These are phyloP conservation scores for Prunus campanulata DNA, from an alignment of 306 rosid species.

Conservation along the genomic window DNA sequence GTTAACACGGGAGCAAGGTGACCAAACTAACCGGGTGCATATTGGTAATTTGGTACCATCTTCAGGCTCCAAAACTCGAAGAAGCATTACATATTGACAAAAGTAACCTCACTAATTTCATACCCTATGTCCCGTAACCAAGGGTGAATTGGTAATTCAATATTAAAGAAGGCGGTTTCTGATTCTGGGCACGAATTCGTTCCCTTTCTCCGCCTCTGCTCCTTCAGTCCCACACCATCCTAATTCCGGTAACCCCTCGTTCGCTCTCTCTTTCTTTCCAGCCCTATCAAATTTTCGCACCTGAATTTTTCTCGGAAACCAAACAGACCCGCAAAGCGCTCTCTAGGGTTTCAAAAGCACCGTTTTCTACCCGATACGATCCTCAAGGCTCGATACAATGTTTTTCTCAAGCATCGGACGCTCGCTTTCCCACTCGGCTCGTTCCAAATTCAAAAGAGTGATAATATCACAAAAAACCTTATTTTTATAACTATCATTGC, in stretches of 20 bases:
- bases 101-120: background rate
- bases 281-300: background rate
- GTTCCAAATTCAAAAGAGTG: slow-evolving; percentile 21
- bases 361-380: background rate
- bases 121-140: too few relatives aligned
- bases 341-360: background rate
- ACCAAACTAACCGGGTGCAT: background rate
- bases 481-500: too few relatives aligned
- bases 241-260: background rate
- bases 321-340: background rate
- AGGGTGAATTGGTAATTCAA: background rate
- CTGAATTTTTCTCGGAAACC: background rate
- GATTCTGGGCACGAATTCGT: background rate
- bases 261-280: background rate
- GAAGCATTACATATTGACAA: background rate
- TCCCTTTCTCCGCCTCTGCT: background rate
- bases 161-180: background rate
- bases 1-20: background rate
- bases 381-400: slow-evolving; percentile 9
- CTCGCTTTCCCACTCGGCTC: slow-evolving; percentile 29
- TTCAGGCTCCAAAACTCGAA: background rate
- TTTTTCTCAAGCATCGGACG: slow-evolving; percentile 30
- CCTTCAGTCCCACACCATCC: background rate
- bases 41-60: background rate
- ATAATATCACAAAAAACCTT: background rate